Conservation (phyloP, 768 basidiomycete genomes). For the Myochromella boudieri region DNA sequence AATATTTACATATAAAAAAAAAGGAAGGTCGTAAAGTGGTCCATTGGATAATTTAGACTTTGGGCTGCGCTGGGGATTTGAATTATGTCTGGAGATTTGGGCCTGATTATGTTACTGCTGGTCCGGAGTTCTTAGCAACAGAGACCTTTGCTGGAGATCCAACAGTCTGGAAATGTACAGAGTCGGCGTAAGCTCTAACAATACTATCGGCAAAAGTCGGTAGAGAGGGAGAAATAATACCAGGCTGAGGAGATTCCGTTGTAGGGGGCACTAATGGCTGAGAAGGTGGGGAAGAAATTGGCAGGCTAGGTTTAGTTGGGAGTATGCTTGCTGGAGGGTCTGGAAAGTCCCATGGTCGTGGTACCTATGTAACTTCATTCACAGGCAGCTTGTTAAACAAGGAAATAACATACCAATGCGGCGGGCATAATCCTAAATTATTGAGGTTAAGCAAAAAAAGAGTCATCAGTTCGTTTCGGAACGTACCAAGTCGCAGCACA, state of each 20-base stretch:
- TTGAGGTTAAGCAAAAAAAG: background rate
- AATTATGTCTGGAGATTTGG: no score
- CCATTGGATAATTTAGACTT: background rate
- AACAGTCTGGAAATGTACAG: constrained; percentile 13
- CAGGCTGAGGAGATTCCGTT: background rate
- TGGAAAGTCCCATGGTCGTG: constrained; percentile 80
- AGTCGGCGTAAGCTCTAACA: constrained; percentile 13
- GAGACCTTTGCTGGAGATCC: no score
- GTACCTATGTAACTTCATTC: constrained; percentile 36
- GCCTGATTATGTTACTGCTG: no score
- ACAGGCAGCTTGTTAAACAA: background rate
- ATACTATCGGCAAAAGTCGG: constrained; percentile 9
- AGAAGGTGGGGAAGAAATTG: background rate
- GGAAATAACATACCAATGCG: constrained; percentile 47
- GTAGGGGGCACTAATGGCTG: background rate
- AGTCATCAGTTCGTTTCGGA: background rate
- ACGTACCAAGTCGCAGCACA: constrained; percentile 86
- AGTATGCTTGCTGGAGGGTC: constrained; percentile 26
- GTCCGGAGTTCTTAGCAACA: no score
- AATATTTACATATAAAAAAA: constrained; percentile 4
- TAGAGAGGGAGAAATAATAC: constrained; percentile 1
- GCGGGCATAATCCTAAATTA: constrained; percentile 71
- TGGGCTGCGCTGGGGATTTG: background rate
- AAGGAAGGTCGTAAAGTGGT: background rate
- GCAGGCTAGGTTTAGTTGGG: constrained; percentile 6